Evolutionary conservation across 768 basidiomycete species (phyloP), one percentile per base, ranked within the genome.

Genomic region (Solioccasus polychromus): DNA sequence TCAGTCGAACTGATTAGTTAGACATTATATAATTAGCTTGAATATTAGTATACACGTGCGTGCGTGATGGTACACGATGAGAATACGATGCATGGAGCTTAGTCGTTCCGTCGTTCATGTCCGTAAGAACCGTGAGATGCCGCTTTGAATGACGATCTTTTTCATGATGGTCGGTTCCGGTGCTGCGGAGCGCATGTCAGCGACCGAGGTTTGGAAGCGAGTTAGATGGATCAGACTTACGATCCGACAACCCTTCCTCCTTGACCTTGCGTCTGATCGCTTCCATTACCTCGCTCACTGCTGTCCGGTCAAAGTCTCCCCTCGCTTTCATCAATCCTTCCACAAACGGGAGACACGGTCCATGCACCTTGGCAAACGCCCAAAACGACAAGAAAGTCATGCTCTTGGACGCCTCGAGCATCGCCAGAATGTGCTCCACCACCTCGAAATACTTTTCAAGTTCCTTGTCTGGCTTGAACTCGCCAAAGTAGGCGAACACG

Each of bases 351-450:
- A 96, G 75, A 55, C 94, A 93, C 20, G 95, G 92, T 5, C 96
- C 96, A 65, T 95, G 88, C 19, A 86, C 82, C 59, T 90, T 90
- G 15, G 93, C 94, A 65, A 99, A 98, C 4, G 80, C 73, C 85
- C 89, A 96, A 67, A 88, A 96, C 10, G 93, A 93, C 44, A 98
- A 70, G 73, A 95, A 95, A 3, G 85, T 84, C 67, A 97, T 80
- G 50, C 87, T 86, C 69, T 87, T 87, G 32, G 87, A 89, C 2
- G 94, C 90, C 48, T 89, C 85, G 26, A 96, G 70, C 61, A 97
- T 76, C 4, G 82, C 75, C 19, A 92, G 71, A 30, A 92, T 78
- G 73, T 85, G 74, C 63, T 97, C 92, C 44, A 97, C 66, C 28
- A 97, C 82, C 58, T 92, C 88, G 52, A 99, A 92, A 52, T 83